These are phyloP conservation scores for Daedalea quercina DNA, from an alignment of 768 basidiomycete species.

Conservation along the genomic window DNA sequence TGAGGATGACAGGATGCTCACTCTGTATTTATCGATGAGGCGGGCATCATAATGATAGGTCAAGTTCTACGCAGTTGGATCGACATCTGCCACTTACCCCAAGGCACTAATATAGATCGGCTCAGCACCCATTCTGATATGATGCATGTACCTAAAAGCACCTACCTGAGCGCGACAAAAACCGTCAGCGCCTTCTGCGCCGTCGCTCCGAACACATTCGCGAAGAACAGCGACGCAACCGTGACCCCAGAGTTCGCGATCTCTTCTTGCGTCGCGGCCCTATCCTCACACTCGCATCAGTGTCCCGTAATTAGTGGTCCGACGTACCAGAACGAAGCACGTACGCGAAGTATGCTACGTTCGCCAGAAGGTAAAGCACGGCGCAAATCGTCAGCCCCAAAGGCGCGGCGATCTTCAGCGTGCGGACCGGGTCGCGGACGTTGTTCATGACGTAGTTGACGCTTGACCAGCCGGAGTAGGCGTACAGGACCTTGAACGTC, in stretches of 20 bases:
- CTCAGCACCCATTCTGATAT: too few relatives aligned
- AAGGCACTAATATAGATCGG: constrained; percentile 26
- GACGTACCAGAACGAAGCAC: constrained; percentile 11
- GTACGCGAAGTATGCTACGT: constrained; percentile 50
- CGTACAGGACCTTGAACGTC: constrained; percentile 48
- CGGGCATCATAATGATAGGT: too few relatives aligned
- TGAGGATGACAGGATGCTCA: neutral
- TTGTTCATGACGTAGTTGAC: constrained; percentile 57
- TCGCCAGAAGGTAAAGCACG: constrained; percentile 46
- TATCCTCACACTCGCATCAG: constrained; percentile 6
- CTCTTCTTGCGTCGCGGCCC: constrained; percentile 40
- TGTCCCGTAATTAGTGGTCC: neutral
- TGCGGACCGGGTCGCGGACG: constrained; percentile 51
- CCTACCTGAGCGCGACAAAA: constrained; percentile 50
- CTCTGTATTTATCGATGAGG: neutral
- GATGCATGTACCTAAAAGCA: neutral
- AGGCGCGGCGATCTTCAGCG: constrained; percentile 55
- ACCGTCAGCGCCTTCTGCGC: constrained; percentile 50
- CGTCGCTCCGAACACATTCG: constrained; percentile 45
- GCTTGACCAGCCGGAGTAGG: constrained; percentile 47
- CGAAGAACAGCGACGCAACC: constrained; percentile 53
- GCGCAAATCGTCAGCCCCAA: constrained; percentile 50
- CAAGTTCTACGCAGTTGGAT: neutral
- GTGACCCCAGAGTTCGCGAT: constrained; percentile 44
- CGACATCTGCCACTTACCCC: constrained; percentile 16